phyloP scores from a whole-genome alignment of 2,329 filamentous ascomycete species.

The Cytospora paraplurivora region DNA sequence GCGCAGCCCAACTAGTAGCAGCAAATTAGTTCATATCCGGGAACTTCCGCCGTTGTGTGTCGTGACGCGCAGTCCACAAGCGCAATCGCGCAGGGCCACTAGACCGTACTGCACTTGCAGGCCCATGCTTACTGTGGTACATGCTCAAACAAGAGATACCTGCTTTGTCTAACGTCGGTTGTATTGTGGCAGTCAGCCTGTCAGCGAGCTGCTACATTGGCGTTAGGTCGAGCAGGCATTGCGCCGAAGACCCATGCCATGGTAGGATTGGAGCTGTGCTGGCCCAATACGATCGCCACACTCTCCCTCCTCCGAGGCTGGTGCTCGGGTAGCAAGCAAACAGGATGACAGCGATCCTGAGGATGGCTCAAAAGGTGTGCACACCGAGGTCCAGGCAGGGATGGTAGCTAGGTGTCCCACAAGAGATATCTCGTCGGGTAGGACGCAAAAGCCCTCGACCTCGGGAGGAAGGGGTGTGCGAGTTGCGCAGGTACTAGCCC shows the following conservation, averaged over 20 bases:
- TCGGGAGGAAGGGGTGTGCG: not conserved
- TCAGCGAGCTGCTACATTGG: constrained; percentile 4
- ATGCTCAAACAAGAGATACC: not conserved
- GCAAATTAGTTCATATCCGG: not conserved
- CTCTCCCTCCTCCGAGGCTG: not conserved
- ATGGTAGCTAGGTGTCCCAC: not conserved
- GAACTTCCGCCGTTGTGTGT: constrained; percentile 11
- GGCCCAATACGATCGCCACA: not conserved
- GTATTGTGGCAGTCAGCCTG: not conserved
- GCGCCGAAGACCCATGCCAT: not conserved
- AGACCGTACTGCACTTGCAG: not conserved
- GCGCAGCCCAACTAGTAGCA: constrained; percentile 6
- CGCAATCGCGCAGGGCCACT: not conserved
- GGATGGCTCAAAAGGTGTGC: not conserved
- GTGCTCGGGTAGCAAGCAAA: not conserved
- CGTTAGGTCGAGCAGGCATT: constrained; percentile 8
- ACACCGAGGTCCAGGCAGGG: not conserved
- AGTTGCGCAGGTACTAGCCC: constrained; percentile 11
- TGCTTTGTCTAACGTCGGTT: not conserved
- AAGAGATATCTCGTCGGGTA: constrained; percentile 8
- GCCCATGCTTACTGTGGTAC: not conserved
- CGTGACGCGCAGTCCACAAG: constrained; percentile 5
- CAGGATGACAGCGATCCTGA: not conserved
- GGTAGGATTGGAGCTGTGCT: not conserved
- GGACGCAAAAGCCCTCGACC: not conserved